These are phyloP conservation scores for Diaporthe ilicicola DNA, from an alignment of 2,329 filamentous ascomycete genomes.

Conservation along the genomic window DNA sequence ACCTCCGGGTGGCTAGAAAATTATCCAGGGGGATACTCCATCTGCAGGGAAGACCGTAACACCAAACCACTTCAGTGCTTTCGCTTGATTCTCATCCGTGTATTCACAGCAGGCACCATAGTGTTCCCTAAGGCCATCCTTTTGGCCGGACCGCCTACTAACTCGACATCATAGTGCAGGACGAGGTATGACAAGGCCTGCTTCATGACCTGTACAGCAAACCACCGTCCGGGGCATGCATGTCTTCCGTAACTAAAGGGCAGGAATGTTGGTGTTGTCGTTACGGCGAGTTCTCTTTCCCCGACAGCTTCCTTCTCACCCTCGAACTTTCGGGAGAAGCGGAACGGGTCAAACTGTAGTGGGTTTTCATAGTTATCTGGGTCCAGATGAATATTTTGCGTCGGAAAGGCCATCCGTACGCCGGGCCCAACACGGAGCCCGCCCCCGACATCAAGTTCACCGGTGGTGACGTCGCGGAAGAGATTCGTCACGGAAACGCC, in stretches of 20 bases:
- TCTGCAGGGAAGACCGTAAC: too few relatives aligned
- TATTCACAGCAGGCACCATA: too few relatives aligned
- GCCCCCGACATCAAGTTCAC: background rate
- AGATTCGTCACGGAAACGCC: background rate
- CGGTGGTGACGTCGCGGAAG: background rate
- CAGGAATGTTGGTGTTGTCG: slow-evolving; percentile 20
- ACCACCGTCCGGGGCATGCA: slow-evolving; percentile 34
- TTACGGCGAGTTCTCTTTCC: background rate
- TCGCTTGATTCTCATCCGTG: too few relatives aligned
- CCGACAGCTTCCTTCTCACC: background rate
- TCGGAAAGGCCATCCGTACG: background rate
- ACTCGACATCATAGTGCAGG: slow-evolving; percentile 31
- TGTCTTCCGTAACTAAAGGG: slow-evolving; percentile 33
- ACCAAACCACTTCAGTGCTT: too few relatives aligned
- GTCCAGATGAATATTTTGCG: background rate
- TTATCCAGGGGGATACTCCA: too few relatives aligned
- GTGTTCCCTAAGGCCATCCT: too few relatives aligned
- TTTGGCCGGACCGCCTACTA: background rate
- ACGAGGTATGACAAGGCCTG: slow-evolving; percentile 31
- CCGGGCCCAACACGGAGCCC: background rate
- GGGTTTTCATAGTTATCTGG: background rate
- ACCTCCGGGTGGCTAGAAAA: too few relatives aligned
- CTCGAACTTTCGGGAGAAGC: background rate
- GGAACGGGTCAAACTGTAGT: background rate
- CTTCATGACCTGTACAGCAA: slow-evolving; percentile 31